Evolutionary conservation across 208 protist genomes (phyloP), one percentile per base, ranked within the genome.

Genomic region (Crithidia mellificae): DNA sequence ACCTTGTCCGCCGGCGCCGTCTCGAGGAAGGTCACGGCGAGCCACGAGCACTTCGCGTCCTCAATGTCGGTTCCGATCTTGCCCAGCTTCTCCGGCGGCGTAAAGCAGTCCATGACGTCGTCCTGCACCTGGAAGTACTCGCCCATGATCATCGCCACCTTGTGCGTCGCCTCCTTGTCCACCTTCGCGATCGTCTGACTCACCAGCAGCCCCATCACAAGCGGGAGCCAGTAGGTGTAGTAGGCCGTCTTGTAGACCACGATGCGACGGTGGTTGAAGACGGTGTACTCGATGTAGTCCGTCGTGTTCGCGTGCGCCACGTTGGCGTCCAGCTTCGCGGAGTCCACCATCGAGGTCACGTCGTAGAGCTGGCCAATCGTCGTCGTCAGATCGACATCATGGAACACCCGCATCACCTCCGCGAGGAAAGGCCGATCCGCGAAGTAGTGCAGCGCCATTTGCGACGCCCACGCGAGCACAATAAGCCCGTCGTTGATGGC

Each of bases 21-120:
- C 29, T 63, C 67, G 12, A 95, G 62, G 30, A 98, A 90, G 8
- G 90, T 98, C 46, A 97, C 91, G n/a, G 96, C 81, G 20, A 98
- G 83, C 98, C 98, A 99, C 11, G 90, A 94, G 80, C 96, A 98
- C 84, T 99, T 99, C 57, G 93, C 93, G 62, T 99, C 98, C 72
- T 99, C 88, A 67, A 99, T 99, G 80, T 99, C 98, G 17, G 96
- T 98, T 11, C 98, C 98, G 54, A 99, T 91, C 81, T 99, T 99
- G 61, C 98, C 98, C 30, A 99, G 90, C 46, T 96, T 85, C 69
- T 94, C 87, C 41, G 97, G 95, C 24, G 95, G 84, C 50, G 91
- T 98, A 72, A 98, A 99, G 71, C 94, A 98, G 83, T 99, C 98
- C 78, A 99, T 95, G 59, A 97, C 98, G 77, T 99, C 98, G 73